A percentile compares a stretch with the other conserved stretches of the same genome.
Evolutionary conservation across 2,329 filamentous ascomycete species (phyloP).

Genomic region (Trichophyton benhamiae): DNA sequence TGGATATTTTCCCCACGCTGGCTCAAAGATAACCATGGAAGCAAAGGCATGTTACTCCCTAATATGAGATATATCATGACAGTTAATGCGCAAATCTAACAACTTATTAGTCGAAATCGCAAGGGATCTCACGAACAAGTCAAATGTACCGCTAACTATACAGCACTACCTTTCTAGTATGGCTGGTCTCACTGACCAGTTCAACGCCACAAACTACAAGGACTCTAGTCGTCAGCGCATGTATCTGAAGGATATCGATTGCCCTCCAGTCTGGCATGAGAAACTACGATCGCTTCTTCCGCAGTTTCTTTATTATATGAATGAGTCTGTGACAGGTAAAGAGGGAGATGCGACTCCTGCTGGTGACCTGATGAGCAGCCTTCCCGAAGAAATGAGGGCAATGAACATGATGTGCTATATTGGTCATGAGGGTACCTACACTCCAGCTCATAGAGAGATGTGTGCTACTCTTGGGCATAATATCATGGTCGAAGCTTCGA

Average conservation of each 20-base stretch:
- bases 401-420: conserved; percentile 98
- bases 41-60: conserved; percentile 48
- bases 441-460: conserved; percentile 92
- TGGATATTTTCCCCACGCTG: conserved; percentile 69
- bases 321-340: conserved; percentile 53
- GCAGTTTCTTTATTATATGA: conserved; percentile 75
- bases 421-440: conserved; percentile 94
- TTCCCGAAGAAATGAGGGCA: conserved; percentile 76
- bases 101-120: conserved; percentile 59
- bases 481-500: conserved; percentile 90
- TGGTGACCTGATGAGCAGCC: conserved; percentile 88
- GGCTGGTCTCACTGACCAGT: conserved; percentile 71
- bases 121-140: conserved; percentile 61
- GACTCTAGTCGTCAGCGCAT: conserved; percentile 72
- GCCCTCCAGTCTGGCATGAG: conserved; percentile 73
- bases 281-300: conserved; percentile 68
- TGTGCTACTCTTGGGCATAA: conserved; percentile 93
- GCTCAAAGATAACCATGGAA: conserved; percentile 66
- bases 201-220: conserved; percentile 60
- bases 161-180: conserved; percentile 85
- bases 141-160: conserved; percentile 70
- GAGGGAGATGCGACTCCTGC: conserved; percentile 46
- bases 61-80: background rate
- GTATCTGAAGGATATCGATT: conserved; percentile 96
- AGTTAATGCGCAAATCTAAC: background rate